These are phyloP conservation scores for Sherardia arvensis DNA, from an alignment of 257 asterid genomes.

Conservation along the genomic window DNA sequence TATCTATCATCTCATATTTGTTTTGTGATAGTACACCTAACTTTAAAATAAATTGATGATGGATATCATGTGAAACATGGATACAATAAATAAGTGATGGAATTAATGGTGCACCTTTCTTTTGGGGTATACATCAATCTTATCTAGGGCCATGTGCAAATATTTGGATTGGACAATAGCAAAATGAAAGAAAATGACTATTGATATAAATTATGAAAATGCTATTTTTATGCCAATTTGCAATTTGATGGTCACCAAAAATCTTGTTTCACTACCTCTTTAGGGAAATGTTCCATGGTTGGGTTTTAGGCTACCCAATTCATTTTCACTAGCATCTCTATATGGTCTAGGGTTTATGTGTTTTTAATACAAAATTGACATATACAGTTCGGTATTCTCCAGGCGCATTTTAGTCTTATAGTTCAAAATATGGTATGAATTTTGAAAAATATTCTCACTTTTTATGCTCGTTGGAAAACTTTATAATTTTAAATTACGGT, in stretches of 20 bases:
- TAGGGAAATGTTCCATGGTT: not conserved
- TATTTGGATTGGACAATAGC: not conserved
- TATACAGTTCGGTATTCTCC: too few relatives aligned
- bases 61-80: conserved; percentile 12
- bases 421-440: too few relatives aligned
- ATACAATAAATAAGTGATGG: not conserved
- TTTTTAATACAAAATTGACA: too few relatives aligned
- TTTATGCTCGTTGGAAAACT: too few relatives aligned
- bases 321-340: not conserved
- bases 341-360: not conserved
- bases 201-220: not conserved
- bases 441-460: too few relatives aligned
- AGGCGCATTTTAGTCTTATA: too few relatives aligned
- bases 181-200: not conserved
- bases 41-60: not conserved
- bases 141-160: not conserved
- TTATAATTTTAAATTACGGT: too few relatives aligned
- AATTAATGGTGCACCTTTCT: not conserved
- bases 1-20: too few relatives aligned
- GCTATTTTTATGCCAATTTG: not conserved
- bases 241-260: not conserved
- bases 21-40: not conserved
- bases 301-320: not conserved
- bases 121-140: not conserved
- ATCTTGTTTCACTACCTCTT: not conserved